Evolutionary conservation across 208 protist genomes (phyloP).

Genomic region (Herpetomonas tarakana): DNA sequence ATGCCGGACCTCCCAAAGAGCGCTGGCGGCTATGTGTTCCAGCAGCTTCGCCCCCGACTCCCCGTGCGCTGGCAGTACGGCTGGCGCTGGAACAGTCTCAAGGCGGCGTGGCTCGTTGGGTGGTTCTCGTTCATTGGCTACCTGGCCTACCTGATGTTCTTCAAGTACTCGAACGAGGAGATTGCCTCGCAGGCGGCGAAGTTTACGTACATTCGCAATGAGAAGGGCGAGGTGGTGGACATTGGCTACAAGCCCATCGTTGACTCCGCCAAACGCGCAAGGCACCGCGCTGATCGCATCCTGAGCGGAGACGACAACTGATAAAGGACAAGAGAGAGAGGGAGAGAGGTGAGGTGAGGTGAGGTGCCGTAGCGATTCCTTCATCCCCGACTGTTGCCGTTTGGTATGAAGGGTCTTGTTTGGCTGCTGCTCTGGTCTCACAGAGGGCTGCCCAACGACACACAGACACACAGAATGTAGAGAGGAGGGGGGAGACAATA

Average conservation of each 20-base stretch:
- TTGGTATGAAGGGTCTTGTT: too few relatives aligned
- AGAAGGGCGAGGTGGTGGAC: slow-evolving; percentile 74
- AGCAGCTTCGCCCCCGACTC: slow-evolving; percentile 71
- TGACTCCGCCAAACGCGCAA: slow-evolving; percentile 59
- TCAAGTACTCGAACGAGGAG: slow-evolving; percentile 63
- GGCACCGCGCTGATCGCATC: slow-evolving; percentile 47
- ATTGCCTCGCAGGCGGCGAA: slow-evolving; percentile 68
- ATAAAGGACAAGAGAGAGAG: slow-evolving; percentile 4
- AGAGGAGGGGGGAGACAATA: not conserved
- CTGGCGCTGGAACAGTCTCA: slow-evolving; percentile 74
- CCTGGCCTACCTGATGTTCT: slow-evolving; percentile 74
- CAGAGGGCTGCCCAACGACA: not conserved
- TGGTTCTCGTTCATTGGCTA: slow-evolving; percentile 56
- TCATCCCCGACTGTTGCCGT: too few relatives aligned
- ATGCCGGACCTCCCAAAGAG: slow-evolving; percentile 78
- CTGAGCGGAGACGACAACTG: slow-evolving; percentile 58
- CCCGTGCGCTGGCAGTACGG: slow-evolving; percentile 83
- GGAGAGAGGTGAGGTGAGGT: not conserved
- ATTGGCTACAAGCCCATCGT: slow-evolving; percentile 85
- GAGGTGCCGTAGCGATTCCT: not conserved
- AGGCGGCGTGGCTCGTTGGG: slow-evolving; percentile 49
- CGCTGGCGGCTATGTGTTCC: slow-evolving; percentile 78
- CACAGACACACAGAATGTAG: not conserved
- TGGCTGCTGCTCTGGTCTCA: not conserved
- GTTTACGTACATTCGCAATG: slow-evolving; percentile 85